A percentile compares a stretch with the other conserved stretches of the same genome.
These are phyloP conservation scores for Aureobasidium pullulans DNA, from an alignment of 2,329 filamentous ascomycete species.

Conservation along the genomic window DNA sequence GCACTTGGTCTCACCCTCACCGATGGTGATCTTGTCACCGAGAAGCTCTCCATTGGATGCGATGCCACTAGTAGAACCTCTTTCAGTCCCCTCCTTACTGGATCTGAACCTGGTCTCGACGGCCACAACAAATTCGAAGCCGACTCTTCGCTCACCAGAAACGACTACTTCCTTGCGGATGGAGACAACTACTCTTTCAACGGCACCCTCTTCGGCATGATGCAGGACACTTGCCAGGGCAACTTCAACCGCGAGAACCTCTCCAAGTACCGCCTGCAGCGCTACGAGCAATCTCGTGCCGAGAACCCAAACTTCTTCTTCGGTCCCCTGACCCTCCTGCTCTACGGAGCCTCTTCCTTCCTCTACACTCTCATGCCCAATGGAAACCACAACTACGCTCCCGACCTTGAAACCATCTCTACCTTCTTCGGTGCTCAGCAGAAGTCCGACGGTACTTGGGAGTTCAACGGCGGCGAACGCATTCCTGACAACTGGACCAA, in stretches of 20 bases:
- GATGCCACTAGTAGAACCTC: conserved; percentile 38
- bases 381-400: conserved; percentile 25
- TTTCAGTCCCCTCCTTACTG: conserved; percentile 26
- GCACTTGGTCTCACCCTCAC: conserved; percentile 32
- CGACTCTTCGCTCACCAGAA: conserved; percentile 35
- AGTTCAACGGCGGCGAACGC: conserved; percentile 31
- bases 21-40: conserved; percentile 36
- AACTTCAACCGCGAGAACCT: conserved; percentile 33
- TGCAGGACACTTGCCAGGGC: conserved; percentile 28
- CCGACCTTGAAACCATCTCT: conserved; percentile 30
- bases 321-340: conserved; percentile 32
- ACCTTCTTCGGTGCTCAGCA: conserved; percentile 37
- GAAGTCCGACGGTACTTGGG: conserved; percentile 31
- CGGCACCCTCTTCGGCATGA: conserved; percentile 33
- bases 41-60: conserved; percentile 39
- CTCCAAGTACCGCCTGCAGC: conserved; percentile 32
- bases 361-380: conserved; percentile 37
- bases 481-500: conserved; percentile 38
- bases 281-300: conserved; percentile 31
- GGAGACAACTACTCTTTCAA: conserved; percentile 34
- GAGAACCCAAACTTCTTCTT: conserved; percentile 38
- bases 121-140: conserved; percentile 40
- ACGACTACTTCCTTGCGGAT: conserved; percentile 35
- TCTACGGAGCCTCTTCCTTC: conserved; percentile 38
- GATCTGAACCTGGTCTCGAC: conserved; percentile 35